Evolutionary conservation across 2,329 filamentous ascomycete genomes (phyloP).

Genomic region (Fusarium vanettenii): DNA sequence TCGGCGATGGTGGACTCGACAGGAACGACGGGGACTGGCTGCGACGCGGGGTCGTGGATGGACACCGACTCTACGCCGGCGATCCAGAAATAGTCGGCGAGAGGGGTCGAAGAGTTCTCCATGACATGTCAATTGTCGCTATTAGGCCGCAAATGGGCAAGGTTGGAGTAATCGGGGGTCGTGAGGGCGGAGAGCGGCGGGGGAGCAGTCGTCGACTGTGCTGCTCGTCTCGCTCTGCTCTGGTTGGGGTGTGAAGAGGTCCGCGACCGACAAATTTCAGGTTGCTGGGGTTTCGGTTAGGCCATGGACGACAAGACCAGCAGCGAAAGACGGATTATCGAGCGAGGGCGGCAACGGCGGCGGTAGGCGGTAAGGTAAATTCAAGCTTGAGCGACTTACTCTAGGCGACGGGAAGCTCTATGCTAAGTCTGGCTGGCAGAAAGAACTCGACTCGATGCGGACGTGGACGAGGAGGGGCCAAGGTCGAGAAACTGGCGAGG

Average conservation of each 20-base stretch:
- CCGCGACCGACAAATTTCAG: constrained; percentile 24
- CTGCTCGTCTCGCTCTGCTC: constrained; percentile 18
- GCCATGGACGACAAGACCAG: constrained; percentile 32
- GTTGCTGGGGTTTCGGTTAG: constrained; percentile 39
- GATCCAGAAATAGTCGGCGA: constrained; percentile 83
- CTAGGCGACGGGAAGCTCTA: constrained; percentile 16
- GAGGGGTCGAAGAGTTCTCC: constrained; percentile 71
- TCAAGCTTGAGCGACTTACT: constrained; percentile 26
- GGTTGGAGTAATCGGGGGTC: constrained; percentile 7
- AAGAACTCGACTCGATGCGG: not conserved
- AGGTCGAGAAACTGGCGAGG: constrained; percentile 33
- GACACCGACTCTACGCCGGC: constrained; percentile 76
- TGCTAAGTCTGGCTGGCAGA: constrained; percentile 10
- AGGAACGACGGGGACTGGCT: constrained; percentile 41
- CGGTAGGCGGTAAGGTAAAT: constrained; percentile 19
- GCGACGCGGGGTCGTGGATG: constrained; percentile 66
- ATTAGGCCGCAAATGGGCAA: constrained; percentile 40
- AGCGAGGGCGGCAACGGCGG: constrained; percentile 22
- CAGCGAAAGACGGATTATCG: constrained; percentile 21
- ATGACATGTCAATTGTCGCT: constrained; percentile 60
- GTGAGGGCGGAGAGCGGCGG: constrained; percentile 3
- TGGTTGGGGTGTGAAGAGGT: constrained; percentile 19
- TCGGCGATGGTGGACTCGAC: constrained; percentile 72
- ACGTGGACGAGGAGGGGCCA: constrained; percentile 16
- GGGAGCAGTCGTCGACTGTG: constrained; percentile 13